Conservation (phyloP, 805 yeast genomes). For the Kazachstania africana region DNA sequence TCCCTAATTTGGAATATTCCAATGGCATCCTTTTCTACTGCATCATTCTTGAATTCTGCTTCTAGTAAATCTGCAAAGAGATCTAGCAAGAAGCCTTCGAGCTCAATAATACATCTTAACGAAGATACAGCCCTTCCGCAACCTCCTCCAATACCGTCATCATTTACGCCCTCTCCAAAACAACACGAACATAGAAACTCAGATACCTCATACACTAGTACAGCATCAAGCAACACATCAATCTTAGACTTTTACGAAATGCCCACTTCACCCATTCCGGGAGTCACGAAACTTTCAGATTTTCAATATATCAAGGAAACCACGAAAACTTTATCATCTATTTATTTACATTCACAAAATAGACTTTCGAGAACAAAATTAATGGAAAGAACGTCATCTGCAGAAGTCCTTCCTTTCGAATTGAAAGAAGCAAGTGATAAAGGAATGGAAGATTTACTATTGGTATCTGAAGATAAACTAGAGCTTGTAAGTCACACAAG, state of each 20-base stretch:
- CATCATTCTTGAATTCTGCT: conserved; percentile 13
- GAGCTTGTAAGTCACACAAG: conserved; percentile 45
- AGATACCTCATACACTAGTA: background rate
- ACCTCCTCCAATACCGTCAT: no score
- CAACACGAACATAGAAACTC: background rate
- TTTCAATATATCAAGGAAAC: conserved; percentile 24
- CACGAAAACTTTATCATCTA: conserved; percentile 31
- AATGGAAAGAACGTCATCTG: conserved; percentile 26
- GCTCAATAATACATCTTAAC: no score
- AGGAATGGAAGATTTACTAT: conserved; percentile 45
- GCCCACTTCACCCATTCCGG: conserved; percentile 43
- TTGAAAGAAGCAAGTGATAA: conserved; percentile 27
- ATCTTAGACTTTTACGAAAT: conserved; percentile 20
- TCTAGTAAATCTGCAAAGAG: background rate
- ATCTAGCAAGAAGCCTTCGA: background rate
- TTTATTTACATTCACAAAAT: conserved; percentile 31
- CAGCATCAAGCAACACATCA: conserved; percentile 20
- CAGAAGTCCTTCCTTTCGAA: conserved; percentile 29
- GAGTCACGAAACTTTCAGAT: conserved; percentile 22
- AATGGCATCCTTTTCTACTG: conserved; percentile 29
- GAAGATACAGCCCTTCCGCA: no score
- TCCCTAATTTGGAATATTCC: conserved; percentile 43
- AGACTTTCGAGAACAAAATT: conserved; percentile 28
- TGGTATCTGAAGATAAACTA: conserved; percentile 52
- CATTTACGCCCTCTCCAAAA: background rate